Evolutionary conservation across 805 yeast genomes (phyloP), one percentile per base, ranked within the genome.

Genomic region (Candida suzukii): DNA sequence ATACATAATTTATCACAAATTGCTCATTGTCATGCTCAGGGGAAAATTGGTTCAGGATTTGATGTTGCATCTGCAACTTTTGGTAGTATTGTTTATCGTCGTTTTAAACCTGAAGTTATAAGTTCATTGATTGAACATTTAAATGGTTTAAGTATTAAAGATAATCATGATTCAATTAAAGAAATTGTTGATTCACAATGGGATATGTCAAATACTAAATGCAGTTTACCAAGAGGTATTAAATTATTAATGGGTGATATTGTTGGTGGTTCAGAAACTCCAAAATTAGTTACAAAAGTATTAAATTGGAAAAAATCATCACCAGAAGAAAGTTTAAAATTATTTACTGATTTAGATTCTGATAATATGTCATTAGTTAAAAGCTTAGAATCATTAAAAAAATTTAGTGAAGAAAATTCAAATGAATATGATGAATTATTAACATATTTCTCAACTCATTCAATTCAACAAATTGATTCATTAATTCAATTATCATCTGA

Each of bases 1-100:
- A 68, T 91, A 28, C 98, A 93, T 58, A 91, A 88, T 52, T 61
- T 88, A 22, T 77, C 96, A 0, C 99, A 93, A 58, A 68, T 86
- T 9, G 83, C 95, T 0, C 99, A 93, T 60, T 90, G 96, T 58
- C 73, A 77, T 43, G 98, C 99, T 3, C 99, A 93, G 60, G 86
- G 87, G 26, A 93, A 93, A 60, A 80, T 93, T 21, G 99, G 99
- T 0, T 88, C 96, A 3, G 99, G 99, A 0, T 93, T 93, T 61
- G 99, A 93, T 57, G 95, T 93, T 33, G 98, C 96, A 0, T 82
- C 97, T 21, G 99, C 99, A 0, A 82, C 86, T 0, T 91, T 73
- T 60, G 99, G 99, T 2, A 84, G 96, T 0, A 83, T 90, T 36
- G 71, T 80, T 6, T 93, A 93, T 60, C 71, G 76, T 35, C 68